Percentiles rank a stretch among this genome's conserved stretches.
These are phyloP conservation scores for Corylus avellana DNA, from an alignment of 306 rosid species.

Conservation along the genomic window DNA sequence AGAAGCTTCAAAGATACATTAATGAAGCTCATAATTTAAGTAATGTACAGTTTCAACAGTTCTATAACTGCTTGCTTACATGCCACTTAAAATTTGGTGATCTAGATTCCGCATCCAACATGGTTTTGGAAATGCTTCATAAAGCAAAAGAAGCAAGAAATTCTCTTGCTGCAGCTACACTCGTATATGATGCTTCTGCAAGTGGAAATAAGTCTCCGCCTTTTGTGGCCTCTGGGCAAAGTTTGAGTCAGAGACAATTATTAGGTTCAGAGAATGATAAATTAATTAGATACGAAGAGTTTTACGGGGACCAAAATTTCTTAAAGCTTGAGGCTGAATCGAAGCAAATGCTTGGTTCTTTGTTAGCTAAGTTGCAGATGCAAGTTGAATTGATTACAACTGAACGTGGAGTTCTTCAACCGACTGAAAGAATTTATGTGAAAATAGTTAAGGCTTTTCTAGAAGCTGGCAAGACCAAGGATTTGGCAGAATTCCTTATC, in stretches of 20 bases:
- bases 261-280: constrained; percentile 28
- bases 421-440: constrained; percentile 71
- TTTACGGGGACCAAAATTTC: constrained; percentile 52
- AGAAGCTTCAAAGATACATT: constrained; percentile 69
- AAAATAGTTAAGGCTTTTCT: constrained; percentile 78
- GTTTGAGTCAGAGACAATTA: constrained; percentile 27
- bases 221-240: constrained; percentile 32
- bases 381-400: constrained; percentile 65
- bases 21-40: constrained; percentile 69
- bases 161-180: constrained; percentile 60
- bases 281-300: constrained; percentile 43
- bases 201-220: constrained; percentile 32
- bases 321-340: constrained; percentile 58
- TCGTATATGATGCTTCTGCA: constrained; percentile 35
- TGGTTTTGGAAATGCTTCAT: constrained; percentile 82
- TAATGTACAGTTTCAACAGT: constrained; percentile 65
- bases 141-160: constrained; percentile 71
- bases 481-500: constrained; percentile 73
- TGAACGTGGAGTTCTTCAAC: constrained; percentile 68
- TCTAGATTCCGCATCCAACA: constrained; percentile 68
- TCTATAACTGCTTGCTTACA: constrained; percentile 67
- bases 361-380: constrained; percentile 65
- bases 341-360: constrained; percentile 48
- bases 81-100: constrained; percentile 90
- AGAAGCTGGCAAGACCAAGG: constrained; percentile 76